A percentile compares a stretch with the other conserved stretches of the same genome.
Evolutionary conservation across 208 protist genomes (phyloP).

Genomic region (Leishmania braziliensis): DNA sequence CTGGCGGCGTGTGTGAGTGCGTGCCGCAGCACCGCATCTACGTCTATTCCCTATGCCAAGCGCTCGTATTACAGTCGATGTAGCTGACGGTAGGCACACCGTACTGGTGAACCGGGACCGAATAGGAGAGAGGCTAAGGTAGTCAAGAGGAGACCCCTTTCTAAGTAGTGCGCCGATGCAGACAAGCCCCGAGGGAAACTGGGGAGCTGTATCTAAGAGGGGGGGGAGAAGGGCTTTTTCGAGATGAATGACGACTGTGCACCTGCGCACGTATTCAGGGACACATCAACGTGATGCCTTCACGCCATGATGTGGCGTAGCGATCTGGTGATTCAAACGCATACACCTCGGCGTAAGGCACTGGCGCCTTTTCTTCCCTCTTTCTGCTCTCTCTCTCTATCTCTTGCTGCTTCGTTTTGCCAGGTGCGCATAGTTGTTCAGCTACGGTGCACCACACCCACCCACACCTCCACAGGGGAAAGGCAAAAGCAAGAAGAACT

Average conservation of each 20-base stretch:
- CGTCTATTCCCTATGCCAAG: background rate
- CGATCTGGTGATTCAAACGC: background rate
- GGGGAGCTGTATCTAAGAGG: background rate
- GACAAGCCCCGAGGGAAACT: background rate
- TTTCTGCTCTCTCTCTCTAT: constrained; percentile 1
- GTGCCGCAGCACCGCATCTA: background rate
- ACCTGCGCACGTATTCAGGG: background rate
- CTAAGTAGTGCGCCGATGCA: background rate
- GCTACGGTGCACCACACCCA: background rate
- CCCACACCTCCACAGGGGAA: background rate
- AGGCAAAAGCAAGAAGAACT: background rate
- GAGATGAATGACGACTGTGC: background rate
- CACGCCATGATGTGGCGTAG: background rate
- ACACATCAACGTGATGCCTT: background rate
- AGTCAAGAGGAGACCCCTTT: background rate
- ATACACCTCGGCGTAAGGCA: background rate
- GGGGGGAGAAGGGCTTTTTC: background rate
- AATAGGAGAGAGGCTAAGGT: background rate
- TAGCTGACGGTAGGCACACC: background rate
- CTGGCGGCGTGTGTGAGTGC: background rate
- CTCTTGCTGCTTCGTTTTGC: background rate
- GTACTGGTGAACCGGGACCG: background rate
- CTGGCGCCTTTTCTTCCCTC: background rate
- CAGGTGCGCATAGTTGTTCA: background rate
- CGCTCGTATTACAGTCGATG: background rate